phyloP scores from a whole-genome alignment of 2,329 filamentous ascomycete genomes.

The Penicillium expansum region DNA sequence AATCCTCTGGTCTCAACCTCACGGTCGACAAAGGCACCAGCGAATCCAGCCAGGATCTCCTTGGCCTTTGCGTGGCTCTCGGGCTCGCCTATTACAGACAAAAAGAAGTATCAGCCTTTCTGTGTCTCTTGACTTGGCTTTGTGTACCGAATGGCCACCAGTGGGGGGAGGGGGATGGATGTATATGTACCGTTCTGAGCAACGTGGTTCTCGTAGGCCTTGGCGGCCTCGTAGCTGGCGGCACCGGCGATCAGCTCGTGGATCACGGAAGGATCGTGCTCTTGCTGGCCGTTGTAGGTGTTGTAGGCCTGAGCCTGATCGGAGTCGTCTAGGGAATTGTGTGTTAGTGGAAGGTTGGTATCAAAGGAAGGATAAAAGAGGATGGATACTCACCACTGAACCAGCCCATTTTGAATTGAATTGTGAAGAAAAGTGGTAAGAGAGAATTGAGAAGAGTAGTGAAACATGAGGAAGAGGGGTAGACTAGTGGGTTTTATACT shows the following conservation, averaged over 20 bases:
- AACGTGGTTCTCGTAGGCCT: conserved; percentile 73
- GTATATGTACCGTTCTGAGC: conserved; percentile 58
- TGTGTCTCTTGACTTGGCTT: no score
- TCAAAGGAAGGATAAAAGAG: conserved; percentile 44
- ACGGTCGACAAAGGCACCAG: conserved; percentile 75
- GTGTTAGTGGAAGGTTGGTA: conserved; percentile 21
- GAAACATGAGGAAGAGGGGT: background rate
- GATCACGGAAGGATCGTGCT: conserved; percentile 61
- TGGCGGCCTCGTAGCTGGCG: conserved; percentile 76
- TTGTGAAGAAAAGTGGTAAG: background rate
- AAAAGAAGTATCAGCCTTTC: background rate
- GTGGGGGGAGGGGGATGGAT: background rate
- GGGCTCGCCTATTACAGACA: conserved; percentile 55
- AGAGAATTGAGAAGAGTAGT: background rate
- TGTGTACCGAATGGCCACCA: no score
- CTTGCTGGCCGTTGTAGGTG: conserved; percentile 22
- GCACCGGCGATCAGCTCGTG: conserved; percentile 76
- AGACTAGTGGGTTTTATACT: background rate
- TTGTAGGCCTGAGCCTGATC: conserved; percentile 49
- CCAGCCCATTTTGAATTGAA: conserved; percentile 24
- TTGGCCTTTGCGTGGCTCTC: conserved; percentile 72
- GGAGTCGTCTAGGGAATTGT: conserved; percentile 39
- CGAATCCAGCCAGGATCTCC: conserved; percentile 69
- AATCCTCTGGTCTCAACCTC: conserved; percentile 66
- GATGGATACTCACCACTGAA: conserved; percentile 21